Evolutionary conservation across 345 rosid species (phyloP), one percentile per base, ranked within the genome.

Genomic region (Diplotaxis tenuifolia): DNA sequence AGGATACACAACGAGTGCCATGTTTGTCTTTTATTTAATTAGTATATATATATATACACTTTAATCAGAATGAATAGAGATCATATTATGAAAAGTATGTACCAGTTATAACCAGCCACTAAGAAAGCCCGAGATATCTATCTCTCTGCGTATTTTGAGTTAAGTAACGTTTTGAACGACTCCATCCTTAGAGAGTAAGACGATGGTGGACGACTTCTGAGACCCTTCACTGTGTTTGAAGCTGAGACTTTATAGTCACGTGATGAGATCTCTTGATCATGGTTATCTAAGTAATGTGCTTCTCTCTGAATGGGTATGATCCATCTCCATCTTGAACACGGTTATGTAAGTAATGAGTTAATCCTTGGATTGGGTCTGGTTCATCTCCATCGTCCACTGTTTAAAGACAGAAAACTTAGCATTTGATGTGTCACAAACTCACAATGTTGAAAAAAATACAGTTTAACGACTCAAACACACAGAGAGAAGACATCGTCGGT

Each of bases 1-100:
- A 0, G 79, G 79, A 19, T 68, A 68, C 58, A 75, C 69, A 52
- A 68, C 28, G 20, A 75, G 64, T 28, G 74, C 59, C 74, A 66
- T 70, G 18, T 36, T 55, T 55, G 31, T 55, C 23, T 47, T 16
- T 47, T 20, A 16, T n/a, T n/a, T n/a, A 7, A n/a, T 58, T 8
- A 58, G 40, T 58, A 15, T 28, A 58, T 28, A 28, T 4, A n/a
- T n/a, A n/a, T n/a, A 15, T 15, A 27, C 62, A 29, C 2, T 8
- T 58, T 9, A n/a, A n/a, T n/a, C n/a, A n/a, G 63, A 15, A 22
- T 29, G 63, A 29, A 9, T 16, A 16, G 16, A 29, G 29, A 45
- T 28, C 4, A 7, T 3, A 52, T 9, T 52, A 25, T 56, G 9
- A 9, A 59, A 29, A 16, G 22, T n/a, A n/a, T n/a, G n/a, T 59